A percentile compares a stretch with the other conserved stretches of the same genome.
These are phyloP conservation scores for Epithemia pelagica DNA, from an alignment of 108 stramenopile species.

Conservation along the genomic window DNA sequence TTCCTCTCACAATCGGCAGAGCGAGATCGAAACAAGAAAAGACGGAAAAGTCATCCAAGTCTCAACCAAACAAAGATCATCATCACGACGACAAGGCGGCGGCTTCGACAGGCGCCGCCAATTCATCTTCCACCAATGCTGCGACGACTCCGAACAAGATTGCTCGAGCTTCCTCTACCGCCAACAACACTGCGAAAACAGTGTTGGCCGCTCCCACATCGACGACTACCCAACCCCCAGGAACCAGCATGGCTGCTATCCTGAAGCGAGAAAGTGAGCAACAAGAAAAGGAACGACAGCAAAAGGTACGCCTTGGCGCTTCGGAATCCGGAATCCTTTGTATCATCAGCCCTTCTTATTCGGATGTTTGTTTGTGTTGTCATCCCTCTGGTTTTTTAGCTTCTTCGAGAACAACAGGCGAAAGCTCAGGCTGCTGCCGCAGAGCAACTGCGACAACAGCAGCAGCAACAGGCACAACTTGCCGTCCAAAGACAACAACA, in stretches of 20 bases:
- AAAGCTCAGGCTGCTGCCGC: conserved; percentile 17
- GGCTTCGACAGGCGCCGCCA: conserved; percentile 9
- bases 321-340: neutral
- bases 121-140: neutral
- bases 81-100: conserved; percentile 6
- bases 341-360: neutral
- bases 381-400: neutral
- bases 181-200: conserved; percentile 9
- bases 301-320: conserved; percentile 30
- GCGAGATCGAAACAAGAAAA: conserved; percentile 33
- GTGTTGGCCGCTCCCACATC: conserved; percentile 31
- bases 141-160: conserved; percentile 32
- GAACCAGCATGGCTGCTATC: conserved; percentile 84
- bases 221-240: conserved; percentile 37
- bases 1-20: conserved; percentile 88
- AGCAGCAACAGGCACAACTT: conserved; percentile 59
- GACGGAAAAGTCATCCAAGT: neutral
- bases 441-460: conserved; percentile 62
- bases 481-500: conserved; percentile 7
- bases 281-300: conserved; percentile 70
- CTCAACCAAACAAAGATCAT: neutral
- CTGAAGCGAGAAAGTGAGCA: conserved; percentile 84
- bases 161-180: conserved; percentile 19
- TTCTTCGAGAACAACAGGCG: conserved; percentile 28
- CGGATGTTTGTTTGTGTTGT: no score